A percentile compares a stretch with the other conserved stretches of the same genome.
Conservation (phyloP, 2,329 filamentous ascomycete species). For the Colletotrichum nymphaeae region DNA sequence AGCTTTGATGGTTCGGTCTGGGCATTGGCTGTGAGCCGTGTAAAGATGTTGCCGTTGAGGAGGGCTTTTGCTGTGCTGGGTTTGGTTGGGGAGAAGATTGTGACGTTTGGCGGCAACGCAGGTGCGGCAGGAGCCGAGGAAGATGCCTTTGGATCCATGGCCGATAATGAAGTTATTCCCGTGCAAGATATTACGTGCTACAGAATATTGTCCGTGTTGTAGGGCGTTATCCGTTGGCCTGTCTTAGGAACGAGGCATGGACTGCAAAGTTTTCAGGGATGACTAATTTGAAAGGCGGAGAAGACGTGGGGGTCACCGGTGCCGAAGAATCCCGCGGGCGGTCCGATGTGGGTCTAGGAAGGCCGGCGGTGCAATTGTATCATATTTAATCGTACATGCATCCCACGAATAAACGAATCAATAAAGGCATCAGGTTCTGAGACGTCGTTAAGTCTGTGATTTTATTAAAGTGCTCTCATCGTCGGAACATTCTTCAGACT, state of each 20-base stretch:
- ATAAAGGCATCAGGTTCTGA: too few species aligned
- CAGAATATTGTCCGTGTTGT: not conserved
- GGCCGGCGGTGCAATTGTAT: not conserved
- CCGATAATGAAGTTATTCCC: not conserved
- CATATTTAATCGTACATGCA: too few species aligned
- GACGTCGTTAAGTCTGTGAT: not conserved
- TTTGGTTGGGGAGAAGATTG: constrained; percentile 36
- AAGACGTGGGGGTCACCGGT: not conserved
- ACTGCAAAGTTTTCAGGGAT: constrained; percentile 7
- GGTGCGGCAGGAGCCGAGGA: not conserved
- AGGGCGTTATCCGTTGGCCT: not conserved
- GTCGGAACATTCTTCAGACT: not conserved
- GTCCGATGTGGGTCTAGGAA: not conserved
- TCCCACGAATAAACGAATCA: too few species aligned
- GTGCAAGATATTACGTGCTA: not conserved
- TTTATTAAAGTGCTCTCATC: not conserved
- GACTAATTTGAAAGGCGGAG: not conserved
- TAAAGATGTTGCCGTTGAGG: constrained; percentile 36
- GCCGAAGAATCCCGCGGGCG: not conserved
- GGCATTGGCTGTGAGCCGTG: constrained; percentile 36
- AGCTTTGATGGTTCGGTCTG: constrained; percentile 34
- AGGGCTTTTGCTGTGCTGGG: constrained; percentile 28
- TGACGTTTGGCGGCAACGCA: constrained; percentile 38
- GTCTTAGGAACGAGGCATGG: not conserved
- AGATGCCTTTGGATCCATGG: not conserved